Base-by-base conservation (phyloP, 176 grass and related monocot genomes). In the Themeda triandra region DNA sequence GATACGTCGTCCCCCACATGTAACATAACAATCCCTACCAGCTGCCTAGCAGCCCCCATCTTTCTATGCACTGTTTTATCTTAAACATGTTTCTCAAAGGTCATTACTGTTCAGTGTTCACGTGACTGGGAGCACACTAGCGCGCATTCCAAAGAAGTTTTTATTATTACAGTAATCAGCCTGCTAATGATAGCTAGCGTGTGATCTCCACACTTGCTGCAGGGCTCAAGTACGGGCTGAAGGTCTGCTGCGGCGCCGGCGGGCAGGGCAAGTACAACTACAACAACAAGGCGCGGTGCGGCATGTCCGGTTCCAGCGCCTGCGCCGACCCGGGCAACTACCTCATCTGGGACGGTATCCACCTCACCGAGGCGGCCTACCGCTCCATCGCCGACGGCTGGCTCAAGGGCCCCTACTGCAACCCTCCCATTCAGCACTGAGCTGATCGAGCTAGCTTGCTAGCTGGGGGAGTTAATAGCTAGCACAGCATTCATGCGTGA, bases 311-410 rank as follows among this genome's bases (percentile, higher is more conserved):
- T 1, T 32, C 86, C 21, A 88, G 56, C 65, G 77, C 84, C 60
- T 97, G 95, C 83, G 2, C 86, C 6, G 64, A 92, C 74, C 88
- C 90, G 14, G 86, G 59, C 1, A 84, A 79, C 75, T 89, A 94
- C 77, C 86, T 94, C 54, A 98, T 88, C 83, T 98, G 92, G 95
- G 95, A 98, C 62, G 95, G 95, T 35, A 68, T 95, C 77, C 95
- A 95, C 84, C 93, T 98, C 65, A 95, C 95, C 0, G 92, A 98
- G 86, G 88, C 90, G 29, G 83, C 95, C 46, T 95, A 98, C 64
- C 86, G 67, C 24, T 85, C 87, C 80, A 91, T 98, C 81, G 81
- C 92, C 64, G 80, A 89, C 79, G 77, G 84, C 41, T 94, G 95
- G 92, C 81, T 98, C 74, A 88, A 86, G 45, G 95, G 95, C 6